Evolutionary conservation across 345 rosid species (phyloP).

Genomic region (Pistacia atlantica): DNA sequence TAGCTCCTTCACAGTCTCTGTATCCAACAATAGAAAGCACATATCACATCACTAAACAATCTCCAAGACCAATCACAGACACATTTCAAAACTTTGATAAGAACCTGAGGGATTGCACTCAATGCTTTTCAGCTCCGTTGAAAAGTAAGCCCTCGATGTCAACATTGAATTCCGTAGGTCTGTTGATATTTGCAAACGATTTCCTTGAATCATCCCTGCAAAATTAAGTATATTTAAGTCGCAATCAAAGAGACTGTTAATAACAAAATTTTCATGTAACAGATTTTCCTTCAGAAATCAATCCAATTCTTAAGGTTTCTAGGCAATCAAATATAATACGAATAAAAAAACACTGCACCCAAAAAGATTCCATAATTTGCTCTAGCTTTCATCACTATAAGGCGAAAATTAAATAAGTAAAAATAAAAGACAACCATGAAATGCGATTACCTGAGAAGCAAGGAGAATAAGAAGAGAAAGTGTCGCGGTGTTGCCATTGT

Average conservation of each 20-base stretch:
- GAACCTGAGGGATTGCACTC: constrained; percentile 53
- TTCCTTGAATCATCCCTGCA: constrained; percentile 27
- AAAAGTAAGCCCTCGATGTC: constrained; percentile 33
- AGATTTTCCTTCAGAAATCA: background rate
- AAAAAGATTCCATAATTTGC: background rate
- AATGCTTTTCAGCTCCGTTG: constrained; percentile 29
- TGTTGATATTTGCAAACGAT: constrained; percentile 15
- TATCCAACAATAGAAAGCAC: constrained; percentile 22
- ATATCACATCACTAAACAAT: constrained; percentile 6
- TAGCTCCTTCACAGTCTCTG: constrained; percentile 78
- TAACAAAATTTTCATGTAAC: no score
- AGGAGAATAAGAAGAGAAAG: constrained; percentile 18
- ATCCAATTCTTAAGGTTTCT: background rate
- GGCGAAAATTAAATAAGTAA: background rate
- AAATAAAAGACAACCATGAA: background rate
- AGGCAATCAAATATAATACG: background rate
- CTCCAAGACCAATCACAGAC: background rate
- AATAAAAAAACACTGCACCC: background rate
- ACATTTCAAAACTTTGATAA: background rate
- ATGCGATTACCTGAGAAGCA: constrained; percentile 33
- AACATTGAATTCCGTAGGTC: constrained; percentile 22
- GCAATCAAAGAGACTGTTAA: background rate
- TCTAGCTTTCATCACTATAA: background rate
- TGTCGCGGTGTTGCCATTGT: constrained; percentile 26
- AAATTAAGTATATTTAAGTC: background rate